Evolutionary conservation across 1,139 yeast genomes (phyloP), one percentile per base, ranked within the genome.

Genomic region (Saccharomyces uvarum): DNA sequence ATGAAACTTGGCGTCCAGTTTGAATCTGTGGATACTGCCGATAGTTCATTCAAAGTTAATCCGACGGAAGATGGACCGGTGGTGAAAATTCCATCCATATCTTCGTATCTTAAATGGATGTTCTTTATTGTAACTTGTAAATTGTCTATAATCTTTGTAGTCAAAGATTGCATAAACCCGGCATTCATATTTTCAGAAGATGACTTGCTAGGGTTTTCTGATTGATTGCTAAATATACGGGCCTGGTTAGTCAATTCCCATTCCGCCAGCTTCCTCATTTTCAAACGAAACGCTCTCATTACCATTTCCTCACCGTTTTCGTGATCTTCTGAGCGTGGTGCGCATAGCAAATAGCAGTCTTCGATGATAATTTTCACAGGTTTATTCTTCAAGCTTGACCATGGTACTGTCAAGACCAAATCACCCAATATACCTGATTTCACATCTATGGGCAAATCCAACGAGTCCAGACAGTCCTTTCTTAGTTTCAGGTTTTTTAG

Each of bases 291-390:
- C 57, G 84, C 87, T 57, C 96, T 78, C 53, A 77, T 73, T 14
- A 74, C 70, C 56, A 87, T 90, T 57, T 88, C 95, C 19, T 82
- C 86, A 3, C 78, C 75, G 63, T 88, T 83, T 61, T 78, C 82
- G 49, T 75, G 77, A 21, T 76, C 70, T 19, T 78, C 70, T n/a
- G 76, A 73, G 42, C 80, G 82, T 0, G 99, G 97, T 1, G 84
- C 75, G 1, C 96, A 96, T 49, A 95, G 74, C 48, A 95, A 69
- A 65, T 85, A 90, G 9, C 90, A 93, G 69, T 93, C 95, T 63
- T 93, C 93, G 58, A 95, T 87, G n/a, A 82, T 76, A 14, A 95
- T 81, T 70, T 88, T 88, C 11, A 93, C 99, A 0, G 99, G 99
- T 65, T 91, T 88, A 28, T 88, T 85, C 65, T 91, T 91, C 60